Percentiles rank a stretch among this genome's conserved stretches.
These are phyloP conservation scores for Debaryomyces sp. DNA, from an alignment of 1,139 yeast genomes.

Conservation along the genomic window DNA sequence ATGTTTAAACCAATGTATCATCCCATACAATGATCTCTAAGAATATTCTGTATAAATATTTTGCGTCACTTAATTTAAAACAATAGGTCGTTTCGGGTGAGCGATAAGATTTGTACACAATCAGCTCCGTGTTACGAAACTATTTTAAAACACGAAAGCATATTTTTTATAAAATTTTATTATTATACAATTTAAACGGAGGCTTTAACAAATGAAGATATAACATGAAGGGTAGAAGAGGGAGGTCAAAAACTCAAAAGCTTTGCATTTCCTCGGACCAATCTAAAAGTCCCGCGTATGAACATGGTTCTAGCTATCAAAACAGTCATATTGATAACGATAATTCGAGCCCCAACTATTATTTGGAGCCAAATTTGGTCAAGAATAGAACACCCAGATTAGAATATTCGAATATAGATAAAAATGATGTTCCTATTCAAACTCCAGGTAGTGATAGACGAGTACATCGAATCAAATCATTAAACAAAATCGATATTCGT, in stretches of 20 bases:
- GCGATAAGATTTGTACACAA: constrained; percentile 5
- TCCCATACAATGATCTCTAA: neutral
- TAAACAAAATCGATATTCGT: constrained; percentile 25
- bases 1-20: neutral
- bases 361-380: neutral
- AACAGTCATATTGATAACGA: neutral
- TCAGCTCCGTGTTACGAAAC: neutral
- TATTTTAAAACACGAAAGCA: constrained; percentile 1
- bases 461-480: constrained; percentile 21
- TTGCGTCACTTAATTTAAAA: neutral
- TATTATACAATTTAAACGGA: neutral
- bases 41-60: neutral
- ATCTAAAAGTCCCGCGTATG: neutral
- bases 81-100: neutral
- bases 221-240: constrained; percentile 3
- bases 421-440: neutral
- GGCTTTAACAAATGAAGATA: neutral
- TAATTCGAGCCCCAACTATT: neutral
- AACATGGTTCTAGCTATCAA: neutral
- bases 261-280: neutral
- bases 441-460: constrained; percentile 6
- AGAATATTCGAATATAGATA: neutral
- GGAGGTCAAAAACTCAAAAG: constrained; percentile 5
- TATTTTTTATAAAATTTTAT: neutral
- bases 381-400: neutral